phyloP scores from a whole-genome alignment of 1,284 basidiomycete species.

The Lignosus rhinocerotis region DNA sequence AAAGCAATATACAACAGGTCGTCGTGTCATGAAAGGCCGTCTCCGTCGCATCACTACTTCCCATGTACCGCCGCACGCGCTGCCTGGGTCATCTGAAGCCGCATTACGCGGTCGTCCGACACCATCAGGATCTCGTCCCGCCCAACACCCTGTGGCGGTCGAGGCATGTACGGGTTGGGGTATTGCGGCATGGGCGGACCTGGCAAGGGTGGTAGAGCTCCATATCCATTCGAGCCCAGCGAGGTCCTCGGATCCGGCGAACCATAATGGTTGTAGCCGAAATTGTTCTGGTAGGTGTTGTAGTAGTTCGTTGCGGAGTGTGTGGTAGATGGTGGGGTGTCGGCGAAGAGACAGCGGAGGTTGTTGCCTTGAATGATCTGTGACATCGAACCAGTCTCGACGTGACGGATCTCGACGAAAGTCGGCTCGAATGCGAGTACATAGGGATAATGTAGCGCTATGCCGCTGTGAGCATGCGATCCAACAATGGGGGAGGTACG shows the following conservation, averaged over 20 bases:
- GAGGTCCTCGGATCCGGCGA: constrained; percentile 15
- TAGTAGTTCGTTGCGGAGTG: constrained; percentile 41
- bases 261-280: constrained; percentile 41
- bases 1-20: constrained; percentile 25
- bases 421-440: constrained; percentile 96
- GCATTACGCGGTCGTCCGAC: constrained; percentile 77
- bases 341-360: constrained; percentile 88
- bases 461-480: neutral
- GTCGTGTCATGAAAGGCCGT: constrained; percentile 14
- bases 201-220: constrained; percentile 29
- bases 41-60: constrained; percentile 1
- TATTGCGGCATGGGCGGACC: constrained; percentile 29
- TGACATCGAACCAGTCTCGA: constrained; percentile 88
- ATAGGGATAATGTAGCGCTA: constrained; percentile 95
- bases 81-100: constrained; percentile 49
- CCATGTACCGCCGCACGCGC: constrained; percentile 15
- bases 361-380: constrained; percentile 96
- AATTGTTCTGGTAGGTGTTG: constrained; percentile 32
- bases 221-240: constrained; percentile 42
- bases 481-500: neutral
- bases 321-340: constrained; percentile 86
- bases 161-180: constrained; percentile 44
- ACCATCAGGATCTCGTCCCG: constrained; percentile 81
- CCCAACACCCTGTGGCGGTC: constrained; percentile 42
- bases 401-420: constrained; percentile 96